Evolutionary conservation across 2,329 filamentous ascomycete genomes (phyloP).

Genomic region (Sphaerulina musiva): DNA sequence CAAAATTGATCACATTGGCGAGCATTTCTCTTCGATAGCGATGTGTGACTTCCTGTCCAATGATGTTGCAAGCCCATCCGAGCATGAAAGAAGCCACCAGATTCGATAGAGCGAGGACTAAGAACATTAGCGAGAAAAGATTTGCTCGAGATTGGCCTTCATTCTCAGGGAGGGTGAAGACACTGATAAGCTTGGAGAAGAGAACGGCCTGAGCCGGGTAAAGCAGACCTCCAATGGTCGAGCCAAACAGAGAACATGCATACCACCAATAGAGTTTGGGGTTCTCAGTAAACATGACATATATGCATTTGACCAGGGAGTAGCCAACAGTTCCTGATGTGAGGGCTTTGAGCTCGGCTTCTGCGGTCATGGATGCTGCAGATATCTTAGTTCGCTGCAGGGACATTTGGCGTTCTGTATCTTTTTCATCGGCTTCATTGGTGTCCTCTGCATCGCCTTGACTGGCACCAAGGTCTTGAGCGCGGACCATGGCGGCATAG

Average conservation of each 20-base stretch:
- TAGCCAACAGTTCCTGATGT: slow-evolving; percentile 28
- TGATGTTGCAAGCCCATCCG: slow-evolving; percentile 41
- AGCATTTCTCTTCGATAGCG: slow-evolving; percentile 34
- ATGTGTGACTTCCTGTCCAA: slow-evolving; percentile 40
- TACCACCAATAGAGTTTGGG: slow-evolving; percentile 36
- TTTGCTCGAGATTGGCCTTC: slow-evolving; percentile 40
- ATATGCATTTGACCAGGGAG: slow-evolving; percentile 34
- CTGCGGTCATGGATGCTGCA: slow-evolving; percentile 26
- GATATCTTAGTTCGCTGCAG: slow-evolving; percentile 25
- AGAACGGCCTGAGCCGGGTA: slow-evolving; percentile 46
- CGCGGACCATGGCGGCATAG: slow-evolving; percentile 41
- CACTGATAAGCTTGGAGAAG: slow-evolving; percentile 45
- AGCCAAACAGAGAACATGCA: slow-evolving; percentile 33
- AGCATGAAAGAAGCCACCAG: slow-evolving; percentile 42
- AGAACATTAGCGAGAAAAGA: slow-evolving; percentile 53
- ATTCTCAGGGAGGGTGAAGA: slow-evolving; percentile 37
- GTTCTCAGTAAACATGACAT: slow-evolving; percentile 35
- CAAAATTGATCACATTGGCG: slow-evolving; percentile 27
- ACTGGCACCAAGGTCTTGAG: slow-evolving; percentile 42
- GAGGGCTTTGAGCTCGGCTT: slow-evolving; percentile 30
- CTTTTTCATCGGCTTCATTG: slow-evolving; percentile 24
- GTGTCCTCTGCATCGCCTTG: slow-evolving; percentile 23
- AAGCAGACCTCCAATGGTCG: slow-evolving; percentile 36
- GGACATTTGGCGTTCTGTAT: slow-evolving; percentile 27
- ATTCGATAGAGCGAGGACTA: slow-evolving; percentile 47